Evolutionary conservation across 345 rosid species (phyloP), one percentile per base, ranked within the genome.

Genomic region (Hevea brasiliensis): DNA sequence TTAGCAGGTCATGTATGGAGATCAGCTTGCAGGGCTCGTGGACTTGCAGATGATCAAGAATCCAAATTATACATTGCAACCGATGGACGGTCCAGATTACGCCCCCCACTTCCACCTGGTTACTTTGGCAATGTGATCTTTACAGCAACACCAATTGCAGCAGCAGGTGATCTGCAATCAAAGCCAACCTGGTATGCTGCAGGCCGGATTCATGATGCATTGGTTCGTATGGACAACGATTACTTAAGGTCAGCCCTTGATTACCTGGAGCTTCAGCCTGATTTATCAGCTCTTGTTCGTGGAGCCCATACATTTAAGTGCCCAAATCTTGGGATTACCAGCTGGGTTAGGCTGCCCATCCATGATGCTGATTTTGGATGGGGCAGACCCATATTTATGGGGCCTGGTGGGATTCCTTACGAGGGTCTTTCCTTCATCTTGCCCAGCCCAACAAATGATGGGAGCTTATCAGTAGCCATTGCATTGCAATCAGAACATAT

Each of bases 1-100:
- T 67, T 94, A 86, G 87, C 98, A 1, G 98, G 95, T 54, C 97
- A 94, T 62, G 97, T 94, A 8, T 94, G 98, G 98, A 87, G 88
- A 78, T 87, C 89, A 1, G 83, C 84, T 7, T 85, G 96, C 82
- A 84, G 72, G 71, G 94, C 97, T 0, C 94, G 98, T 3, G 92
- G 85, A 15, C 93, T 91, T 72, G 35, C 81, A 0, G 88, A 81
- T 50, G 91, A 86, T 76, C 98, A 93, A 77, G 87, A 77, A 42
- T 83, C 87, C 67, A 92, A 92, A 68, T 18, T 94, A 73, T 94
- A 94, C 78, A 92, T 92, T 27, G 97, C 98, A 0, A 92, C 97
- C 20, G 98, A 92, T 56, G 98, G 98, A 44, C 83, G 98, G 70
- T 74, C 97, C 7, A 86, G 98, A 71, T 76, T 89, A 81, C 73